A percentile compares a stretch with the other conserved stretches of the same genome.
Evolutionary conservation across 2,329 filamentous ascomycete genomes (phyloP).

Genomic region (Ophiostoma ulmi): DNA sequence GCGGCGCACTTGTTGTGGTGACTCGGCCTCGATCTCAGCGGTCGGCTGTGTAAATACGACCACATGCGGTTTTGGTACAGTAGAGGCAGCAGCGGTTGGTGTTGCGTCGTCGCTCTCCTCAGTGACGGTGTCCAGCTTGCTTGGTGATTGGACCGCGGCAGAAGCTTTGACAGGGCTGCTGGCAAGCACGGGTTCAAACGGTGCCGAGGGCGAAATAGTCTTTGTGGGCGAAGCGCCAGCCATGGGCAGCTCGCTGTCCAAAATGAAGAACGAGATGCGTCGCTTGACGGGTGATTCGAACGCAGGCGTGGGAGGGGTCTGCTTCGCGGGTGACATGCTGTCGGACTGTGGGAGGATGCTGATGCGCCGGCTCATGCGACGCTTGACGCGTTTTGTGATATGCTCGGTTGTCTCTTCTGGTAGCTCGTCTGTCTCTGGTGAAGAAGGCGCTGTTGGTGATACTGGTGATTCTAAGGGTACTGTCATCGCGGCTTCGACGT

Average conservation of each 20-base stretch:
- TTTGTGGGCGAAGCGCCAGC: slow-evolving; percentile 6
- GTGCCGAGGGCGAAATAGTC: background rate
- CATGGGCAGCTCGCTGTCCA: slow-evolving; percentile 15
- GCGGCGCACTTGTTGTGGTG: slow-evolving; percentile 32
- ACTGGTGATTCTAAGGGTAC: background rate
- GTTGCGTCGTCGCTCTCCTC: background rate
- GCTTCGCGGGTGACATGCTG: slow-evolving; percentile 25
- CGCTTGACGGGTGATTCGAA: slow-evolving; percentile 19
- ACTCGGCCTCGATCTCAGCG: slow-evolving; percentile 26
- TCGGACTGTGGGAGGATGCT: slow-evolving; percentile 23
- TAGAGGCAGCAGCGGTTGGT: background rate
- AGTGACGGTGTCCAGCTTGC: background rate
- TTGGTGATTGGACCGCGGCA: background rate
- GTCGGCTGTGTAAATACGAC: slow-evolving; percentile 33
- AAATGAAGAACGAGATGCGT: slow-evolving; percentile 1
- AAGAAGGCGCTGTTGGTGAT: background rate
- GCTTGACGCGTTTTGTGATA: slow-evolving; percentile 30
- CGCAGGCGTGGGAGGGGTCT: slow-evolving; percentile 29
- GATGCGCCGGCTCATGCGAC: slow-evolving; percentile 32
- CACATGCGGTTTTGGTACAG: background rate
- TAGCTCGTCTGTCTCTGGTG: slow-evolving; percentile 19
- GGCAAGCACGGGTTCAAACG: slow-evolving; percentile 18
- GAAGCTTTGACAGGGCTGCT: slow-evolving; percentile 15
- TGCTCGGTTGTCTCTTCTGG: slow-evolving; percentile 28
- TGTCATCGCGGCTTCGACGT: background rate